Base-by-base conservation (phyloP, 2,329 filamentous ascomycete genomes). In the Dactylella cylindrospora region DNA sequence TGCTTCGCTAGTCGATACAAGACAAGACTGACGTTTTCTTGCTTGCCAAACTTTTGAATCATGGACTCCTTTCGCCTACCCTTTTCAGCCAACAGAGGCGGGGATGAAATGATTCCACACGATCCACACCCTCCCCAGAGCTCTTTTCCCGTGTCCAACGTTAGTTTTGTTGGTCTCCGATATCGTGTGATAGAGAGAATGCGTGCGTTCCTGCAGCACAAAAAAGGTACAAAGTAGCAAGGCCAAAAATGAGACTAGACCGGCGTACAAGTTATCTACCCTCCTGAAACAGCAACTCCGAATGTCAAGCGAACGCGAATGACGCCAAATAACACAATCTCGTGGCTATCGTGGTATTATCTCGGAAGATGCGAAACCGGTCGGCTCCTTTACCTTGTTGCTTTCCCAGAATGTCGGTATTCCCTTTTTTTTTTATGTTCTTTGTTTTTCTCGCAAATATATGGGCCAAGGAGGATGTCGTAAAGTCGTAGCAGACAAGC, bases 121-220 rank as follows among this genome's bases (percentile, higher is more conserved):
- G 5, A 26, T 54, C 23, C 49, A 54, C 57, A 13, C 57, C n/a
- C n/a, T n/a, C n/a, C n/a, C n/a, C 50, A 54, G 38, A 29, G 49
- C 57, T 49, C 40, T 51, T 44, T 62, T 62, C 57, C 57, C 49
- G 57, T 62, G 57, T 62, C 57, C 45, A 35, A 52, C 41, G 41
- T 52, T 62, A 54, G 49, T 50, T 47, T 44, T 12, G 41, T 47
- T 49, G 47, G 53, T 17, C 57, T 54, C 49, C 43, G 54, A 50
- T 33, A n/a, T n/a, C n/a, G n/a, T n/a, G n/a, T n/a, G n/a, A n/a
- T n/a, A n/a, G n/a, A n/a, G n/a, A n/a, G n/a, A n/a, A n/a, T n/a
- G n/a, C n/a, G n/a, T n/a, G 57, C 44, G 57, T 62, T 62, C 57
- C 57, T 62, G 57, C 57, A 62, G 57, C 45, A 52, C 49, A 54